Evolutionary conservation across 371 early-diverging fungal genomes (phyloP).

Genomic region (Smittium culicis): DNA sequence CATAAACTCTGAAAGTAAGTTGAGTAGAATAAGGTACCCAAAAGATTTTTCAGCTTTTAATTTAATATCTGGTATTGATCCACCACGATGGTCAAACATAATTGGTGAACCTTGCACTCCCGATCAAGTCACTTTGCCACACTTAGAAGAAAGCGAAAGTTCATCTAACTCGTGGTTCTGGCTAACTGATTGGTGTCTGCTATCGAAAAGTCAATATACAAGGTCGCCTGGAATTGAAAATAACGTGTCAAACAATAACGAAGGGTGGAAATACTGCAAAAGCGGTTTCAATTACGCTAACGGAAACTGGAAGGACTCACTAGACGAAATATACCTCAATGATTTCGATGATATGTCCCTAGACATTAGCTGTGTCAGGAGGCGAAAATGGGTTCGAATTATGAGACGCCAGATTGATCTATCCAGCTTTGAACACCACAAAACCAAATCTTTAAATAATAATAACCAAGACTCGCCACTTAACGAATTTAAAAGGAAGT

Average conservation of each 20-base stretch:
- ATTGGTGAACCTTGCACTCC: neutral
- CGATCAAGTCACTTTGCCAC: constrained; percentile 8
- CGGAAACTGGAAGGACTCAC: constrained; percentile 2
- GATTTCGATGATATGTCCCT: neutral
- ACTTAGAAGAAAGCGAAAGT: neutral
- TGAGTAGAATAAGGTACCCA: neutral
- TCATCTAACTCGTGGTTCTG: constrained; percentile 47
- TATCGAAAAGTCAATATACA: neutral
- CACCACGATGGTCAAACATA: constrained; percentile 4
- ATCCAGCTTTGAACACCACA: neutral
- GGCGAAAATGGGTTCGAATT: constrained; percentile 63
- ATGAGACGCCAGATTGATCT: constrained; percentile 12
- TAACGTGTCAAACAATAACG: neutral
- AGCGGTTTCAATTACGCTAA: constrained; percentile 10
- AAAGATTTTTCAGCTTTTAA: constrained; percentile 10
- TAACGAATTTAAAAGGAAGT: too few relatives aligned
- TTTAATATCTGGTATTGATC: constrained; percentile 1
- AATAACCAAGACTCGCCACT: too few relatives aligned
- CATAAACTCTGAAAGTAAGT: neutral
- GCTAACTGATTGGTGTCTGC: constrained; percentile 64
- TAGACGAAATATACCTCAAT: neutral
- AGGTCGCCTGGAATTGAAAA: neutral
- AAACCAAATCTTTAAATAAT: too few relatives aligned
- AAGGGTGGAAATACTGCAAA: constrained; percentile 52
- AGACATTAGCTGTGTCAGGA: constrained; percentile 43